A percentile compares a stretch with the other conserved stretches of the same genome.
These are phyloP conservation scores for Rhodomyrtus psidioides DNA, from an alignment of 441 rosid species.

Conservation along the genomic window DNA sequence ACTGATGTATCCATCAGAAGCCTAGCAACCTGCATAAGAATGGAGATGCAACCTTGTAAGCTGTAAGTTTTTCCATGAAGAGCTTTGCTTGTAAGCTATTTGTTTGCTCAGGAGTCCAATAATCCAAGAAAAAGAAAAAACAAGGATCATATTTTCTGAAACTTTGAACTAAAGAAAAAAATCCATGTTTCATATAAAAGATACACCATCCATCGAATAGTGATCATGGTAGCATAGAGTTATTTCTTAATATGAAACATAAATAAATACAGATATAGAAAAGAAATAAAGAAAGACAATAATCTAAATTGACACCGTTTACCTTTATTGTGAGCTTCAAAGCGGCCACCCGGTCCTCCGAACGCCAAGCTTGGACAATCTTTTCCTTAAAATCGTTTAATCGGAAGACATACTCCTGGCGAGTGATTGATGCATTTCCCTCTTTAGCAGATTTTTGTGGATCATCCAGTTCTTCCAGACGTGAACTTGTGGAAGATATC, in stretches of 20 bases:
- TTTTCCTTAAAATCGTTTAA: slow-evolving; percentile 74
- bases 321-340: slow-evolving; percentile 85
- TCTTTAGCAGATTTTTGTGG: slow-evolving; percentile 39
- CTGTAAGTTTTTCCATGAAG: background rate
- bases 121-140: background rate
- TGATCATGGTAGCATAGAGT: background rate
- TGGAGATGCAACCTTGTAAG: background rate
- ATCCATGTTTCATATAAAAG: background rate
- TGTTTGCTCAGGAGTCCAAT: background rate
- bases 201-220: background rate
- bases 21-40: slow-evolving; percentile 64
- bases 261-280: background rate
- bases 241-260: background rate
- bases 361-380: slow-evolving; percentile 64
- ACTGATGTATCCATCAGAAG: slow-evolving; percentile 94
- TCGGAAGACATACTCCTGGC: slow-evolving; percentile 71
- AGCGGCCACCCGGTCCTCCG: slow-evolving; percentile 68
- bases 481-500: slow-evolving; percentile 33
- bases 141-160: background rate
- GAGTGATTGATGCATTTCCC: slow-evolving; percentile 38
- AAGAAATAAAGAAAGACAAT: background rate
- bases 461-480: slow-evolving; percentile 47
- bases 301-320: background rate
- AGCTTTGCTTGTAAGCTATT: background rate
- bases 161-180: background rate